phyloP scores from a whole-genome alignment of 1,139 yeast genomes.

The Debaryomyces subglobosus region DNA sequence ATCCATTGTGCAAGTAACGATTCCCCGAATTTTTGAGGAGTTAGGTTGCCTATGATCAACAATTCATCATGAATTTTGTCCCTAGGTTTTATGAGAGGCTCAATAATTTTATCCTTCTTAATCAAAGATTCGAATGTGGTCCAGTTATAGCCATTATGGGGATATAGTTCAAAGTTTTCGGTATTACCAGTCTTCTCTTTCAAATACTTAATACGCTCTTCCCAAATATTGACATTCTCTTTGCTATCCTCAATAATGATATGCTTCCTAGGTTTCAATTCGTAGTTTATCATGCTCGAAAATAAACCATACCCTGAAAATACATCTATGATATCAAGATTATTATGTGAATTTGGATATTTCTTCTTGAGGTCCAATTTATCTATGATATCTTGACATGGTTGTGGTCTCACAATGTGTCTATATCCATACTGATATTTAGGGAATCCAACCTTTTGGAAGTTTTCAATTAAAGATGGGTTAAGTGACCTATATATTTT shows the following conservation, averaged over 20 bases:
- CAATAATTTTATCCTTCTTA: conserved; percentile 40
- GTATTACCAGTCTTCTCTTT: conserved; percentile 24
- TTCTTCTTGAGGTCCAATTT: conserved; percentile 40
- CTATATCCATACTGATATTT: conserved; percentile 22
- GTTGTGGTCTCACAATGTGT: conserved; percentile 25
- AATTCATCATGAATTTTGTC: conserved; percentile 62
- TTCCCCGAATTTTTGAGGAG: conserved; percentile 58
- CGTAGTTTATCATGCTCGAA: conserved; percentile 57
- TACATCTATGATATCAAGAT: conserved; percentile 63
- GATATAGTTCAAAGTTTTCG: conserved; percentile 34
- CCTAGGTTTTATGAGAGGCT: conserved; percentile 43
- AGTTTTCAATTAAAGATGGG: conserved; percentile 29
- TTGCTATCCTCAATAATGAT: conserved; percentile 56
- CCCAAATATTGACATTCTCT: conserved; percentile 37
- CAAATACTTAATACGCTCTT: conserved; percentile 25
- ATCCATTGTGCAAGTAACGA: conserved; percentile 77
- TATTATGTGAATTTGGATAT: conserved; percentile 42
- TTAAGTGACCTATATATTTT: conserved; percentile 29
- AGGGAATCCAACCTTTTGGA: conserved; percentile 21
- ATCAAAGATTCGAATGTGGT: conserved; percentile 51
- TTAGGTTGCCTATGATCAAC: conserved; percentile 65
- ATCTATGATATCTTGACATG: conserved; percentile 46
- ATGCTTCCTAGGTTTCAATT: conserved; percentile 61
- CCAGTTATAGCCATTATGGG: conserved; percentile 69
- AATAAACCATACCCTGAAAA: conserved; percentile 61